Conservation (phyloP, 2,329 filamentous ascomycete genomes). For the Fusarium nygamai region DNA sequence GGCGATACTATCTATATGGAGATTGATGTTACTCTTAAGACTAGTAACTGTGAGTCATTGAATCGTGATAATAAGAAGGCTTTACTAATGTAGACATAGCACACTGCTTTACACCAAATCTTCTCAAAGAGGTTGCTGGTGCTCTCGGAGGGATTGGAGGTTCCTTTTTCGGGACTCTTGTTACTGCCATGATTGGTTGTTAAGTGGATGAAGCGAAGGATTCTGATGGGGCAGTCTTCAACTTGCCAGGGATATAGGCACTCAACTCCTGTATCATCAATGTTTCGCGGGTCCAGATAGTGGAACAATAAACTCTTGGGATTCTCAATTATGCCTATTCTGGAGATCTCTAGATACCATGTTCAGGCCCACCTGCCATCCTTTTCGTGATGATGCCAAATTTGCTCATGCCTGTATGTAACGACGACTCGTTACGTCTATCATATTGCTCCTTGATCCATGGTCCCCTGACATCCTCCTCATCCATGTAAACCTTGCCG, state of each 20-base stretch:
- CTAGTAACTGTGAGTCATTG: neutral
- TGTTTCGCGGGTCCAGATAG: fast-evolving
- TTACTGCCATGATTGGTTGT: neutral
- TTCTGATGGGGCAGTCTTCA: neutral
- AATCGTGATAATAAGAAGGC: neutral
- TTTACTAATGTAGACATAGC: neutral
- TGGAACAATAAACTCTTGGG: neutral
- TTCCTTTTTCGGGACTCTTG: neutral
- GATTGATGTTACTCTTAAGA: neutral
- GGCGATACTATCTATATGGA: neutral
- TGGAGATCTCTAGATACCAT: fast-evolving
- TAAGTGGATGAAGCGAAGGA: fast-evolving
- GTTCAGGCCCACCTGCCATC: fast-evolving
- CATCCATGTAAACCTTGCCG: no score
- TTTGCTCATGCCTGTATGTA: neutral
- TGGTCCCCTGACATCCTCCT: fast-evolving
- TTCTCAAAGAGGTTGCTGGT: neutral
- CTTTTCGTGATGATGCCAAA: neutral
- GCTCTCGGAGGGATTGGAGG: neutral
- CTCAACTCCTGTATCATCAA: neutral
- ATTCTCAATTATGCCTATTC: neutral
- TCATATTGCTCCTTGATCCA: neutral
- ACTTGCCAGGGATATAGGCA: neutral
- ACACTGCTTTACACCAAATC: neutral
- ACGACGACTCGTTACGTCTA: fast-evolving